Base-by-base conservation (phyloP, 2,329 filamentous ascomycete genomes). In the Dryadomyces quercus-mongolicae region DNA sequence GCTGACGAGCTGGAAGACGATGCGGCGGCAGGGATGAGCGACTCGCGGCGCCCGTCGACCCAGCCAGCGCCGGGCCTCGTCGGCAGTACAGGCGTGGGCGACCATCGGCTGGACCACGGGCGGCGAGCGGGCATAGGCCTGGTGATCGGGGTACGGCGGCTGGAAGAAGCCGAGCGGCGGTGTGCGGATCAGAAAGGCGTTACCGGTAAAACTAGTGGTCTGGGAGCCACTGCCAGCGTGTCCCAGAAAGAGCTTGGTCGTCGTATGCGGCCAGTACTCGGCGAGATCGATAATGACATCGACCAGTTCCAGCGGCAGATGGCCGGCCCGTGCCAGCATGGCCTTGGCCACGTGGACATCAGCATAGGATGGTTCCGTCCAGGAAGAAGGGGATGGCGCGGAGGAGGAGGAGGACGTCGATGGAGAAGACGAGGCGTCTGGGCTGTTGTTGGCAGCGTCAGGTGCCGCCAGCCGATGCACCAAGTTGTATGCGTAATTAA, bases 231-330 rank as follows among this genome's bases (percentile, higher is more conserved):
- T 31, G 2, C 55, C 38, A 9, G 10, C 54, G 12, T 58, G 52
- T 6, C 58, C 55, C 55, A 61, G 68, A 50, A 66, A 62, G 47
- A 67, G 57, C 13, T 64, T 65, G 10, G 66, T 62, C 1, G 67
- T 65, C 1, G 74, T 73, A 59, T 75, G 75, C 15, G 74, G 74
- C 81, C 81, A 85, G 64, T 84, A 84, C 64, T 83, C 80, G 54
- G 80, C 81, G 31, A 69, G 63, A 60, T 85, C 80, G 53, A 84
- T 65, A 48, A 85, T 73, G 48, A 65, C 63, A 60, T 83, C 74
- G 42, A 81, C 67, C 0, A 85, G 56, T 56, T 84, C 81, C 1
- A 70, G 63, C 0, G 81, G 81, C 1, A 84, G 66, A 2, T 63
- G 63, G 7, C 66, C 64, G 12, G 65, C 67, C 52, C 70, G 68